Percentiles rank a stretch among this genome's conserved stretches.
Evolutionary conservation across 2,329 filamentous ascomycete genomes (phyloP).

Genomic region (Tolypocladium album): DNA sequence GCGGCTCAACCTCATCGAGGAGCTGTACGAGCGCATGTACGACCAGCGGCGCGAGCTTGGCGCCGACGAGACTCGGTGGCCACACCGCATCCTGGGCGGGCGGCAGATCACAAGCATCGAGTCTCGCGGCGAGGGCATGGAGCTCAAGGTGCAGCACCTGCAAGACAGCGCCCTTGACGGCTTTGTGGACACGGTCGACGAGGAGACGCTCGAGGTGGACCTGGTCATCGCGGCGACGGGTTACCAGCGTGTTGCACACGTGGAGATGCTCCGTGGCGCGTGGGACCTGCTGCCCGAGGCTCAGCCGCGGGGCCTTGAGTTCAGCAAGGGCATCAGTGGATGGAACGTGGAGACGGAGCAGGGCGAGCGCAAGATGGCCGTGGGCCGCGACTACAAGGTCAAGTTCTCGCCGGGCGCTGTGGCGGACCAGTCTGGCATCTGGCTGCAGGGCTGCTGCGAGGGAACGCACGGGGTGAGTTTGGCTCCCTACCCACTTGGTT

Average conservation of each 20-base stretch:
- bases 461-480: constrained; percentile 76
- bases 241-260: constrained; percentile 68
- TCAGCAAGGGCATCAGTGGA: constrained; percentile 24
- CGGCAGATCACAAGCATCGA: constrained; percentile 57
- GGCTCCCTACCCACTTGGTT: neutral
- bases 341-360: constrained; percentile 29
- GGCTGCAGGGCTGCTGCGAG: constrained; percentile 92
- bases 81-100: constrained; percentile 66
- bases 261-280: constrained; percentile 61
- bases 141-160: constrained; percentile 45
- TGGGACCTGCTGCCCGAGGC: constrained; percentile 52
- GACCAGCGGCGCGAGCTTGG: constrained; percentile 65
- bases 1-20: constrained; percentile 78
- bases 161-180: constrained; percentile 28
- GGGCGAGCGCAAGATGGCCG: constrained; percentile 43
- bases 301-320: constrained; percentile 16
- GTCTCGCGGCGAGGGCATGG: constrained; percentile 37
- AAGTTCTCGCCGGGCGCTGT: constrained; percentile 59
- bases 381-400: constrained; percentile 70
- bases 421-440: constrained; percentile 65
- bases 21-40: constrained; percentile 81
- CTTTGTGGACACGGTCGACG: constrained; percentile 23
- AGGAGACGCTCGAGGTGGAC: constrained; percentile 64
- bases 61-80: constrained; percentile 63
- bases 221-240: constrained; percentile 80